Base-by-base conservation (phyloP, 73 alveolate genomes). In the Blepharisma japonicum region DNA sequence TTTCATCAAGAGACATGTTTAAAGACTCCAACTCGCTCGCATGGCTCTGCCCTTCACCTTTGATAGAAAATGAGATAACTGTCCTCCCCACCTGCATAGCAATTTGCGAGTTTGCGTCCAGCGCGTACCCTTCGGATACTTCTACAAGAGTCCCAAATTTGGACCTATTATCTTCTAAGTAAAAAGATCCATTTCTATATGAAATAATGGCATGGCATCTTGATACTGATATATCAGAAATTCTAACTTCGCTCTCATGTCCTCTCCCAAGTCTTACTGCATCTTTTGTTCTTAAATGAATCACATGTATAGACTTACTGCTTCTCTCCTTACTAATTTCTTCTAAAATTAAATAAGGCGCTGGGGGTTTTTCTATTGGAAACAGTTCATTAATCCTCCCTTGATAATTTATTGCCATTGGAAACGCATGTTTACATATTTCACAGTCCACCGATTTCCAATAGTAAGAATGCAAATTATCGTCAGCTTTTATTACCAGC, bases 161-260 rank as follows among this genome's bases (percentile, higher is more conserved):
- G 68, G 91, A 70, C 51, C 78, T 56, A 56, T 86, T 84, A 79
- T 89, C 96, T 55, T 71, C 89, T 53, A 89, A 61, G 14, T 14
- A n/a, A 54, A 84, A 80, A 49, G 45, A 55, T 49, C 91, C 91
- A 45, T 84, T 79, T 39, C 61, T 56, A 68, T 71, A 85, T 53
- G 45, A 53, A 18, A 85, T 27, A 6, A 55, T 27, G 23, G 92
- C 92, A 83, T 90, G 97, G 9, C 84, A 32, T 80, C 97, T 74
- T 66, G 94, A 87, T 27, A 90, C 94, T 25, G 97, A 80, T 20
- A 90, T 86, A 77, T 90, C 97, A 80, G 80, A 78, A 45, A 90
- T 81, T 68, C 85, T 50, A 9, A 90, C 53, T 47, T 83, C 89
- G 6, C 85, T 74, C 23, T 87, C 94, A 55, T 90, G 93, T 7